Percentiles rank a stretch among this genome's conserved stretches.
These are phyloP conservation scores for Casuarina glauca DNA, from an alignment of 306 rosid species.

Conservation along the genomic window DNA sequence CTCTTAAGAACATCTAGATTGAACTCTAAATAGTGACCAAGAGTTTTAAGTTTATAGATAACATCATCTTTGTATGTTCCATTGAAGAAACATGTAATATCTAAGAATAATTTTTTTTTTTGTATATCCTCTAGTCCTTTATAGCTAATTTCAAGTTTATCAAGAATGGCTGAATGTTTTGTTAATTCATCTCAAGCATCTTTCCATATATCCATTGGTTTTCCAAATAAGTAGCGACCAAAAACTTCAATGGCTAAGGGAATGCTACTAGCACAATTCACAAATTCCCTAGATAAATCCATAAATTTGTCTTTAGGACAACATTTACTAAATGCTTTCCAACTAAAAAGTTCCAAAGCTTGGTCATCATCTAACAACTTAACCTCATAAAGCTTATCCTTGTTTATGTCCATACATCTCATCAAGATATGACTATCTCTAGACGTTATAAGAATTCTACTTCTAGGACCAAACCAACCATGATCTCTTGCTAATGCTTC, in stretches of 20 bases:
- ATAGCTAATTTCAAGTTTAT: conserved; percentile 22
- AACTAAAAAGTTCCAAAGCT: conserved; percentile 25
- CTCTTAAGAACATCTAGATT: conserved; percentile 9
- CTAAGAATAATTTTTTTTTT: conserved; percentile 29
- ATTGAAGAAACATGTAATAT: conserved; percentile 33
- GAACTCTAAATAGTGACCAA: conserved; percentile 14
- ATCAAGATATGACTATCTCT: neutral
- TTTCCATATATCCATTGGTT: conserved; percentile 14
- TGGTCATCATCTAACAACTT: neutral
- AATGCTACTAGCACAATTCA: conserved; percentile 2
- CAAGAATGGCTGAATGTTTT: neutral
- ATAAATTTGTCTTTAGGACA: conserved; percentile 3
- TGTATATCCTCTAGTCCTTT: conserved; percentile 20
- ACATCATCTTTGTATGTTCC: conserved; percentile 18
- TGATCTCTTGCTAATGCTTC: neutral
- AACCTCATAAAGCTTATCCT: conserved; percentile 16
- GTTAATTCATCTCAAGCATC: conserved; percentile 9
- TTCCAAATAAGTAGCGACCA: too few species aligned
- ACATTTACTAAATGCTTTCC: conserved; percentile 16
- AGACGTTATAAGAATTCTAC: neutral
- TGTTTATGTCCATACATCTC: too few species aligned
- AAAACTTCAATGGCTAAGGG: too few species aligned
- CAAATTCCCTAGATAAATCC: conserved; percentile 7
- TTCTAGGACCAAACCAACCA: neutral
- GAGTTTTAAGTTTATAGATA: conserved; percentile 5